phyloP scores from a whole-genome alignment of 2,329 filamentous ascomycete genomes.

The Clarireedia paspali region DNA sequence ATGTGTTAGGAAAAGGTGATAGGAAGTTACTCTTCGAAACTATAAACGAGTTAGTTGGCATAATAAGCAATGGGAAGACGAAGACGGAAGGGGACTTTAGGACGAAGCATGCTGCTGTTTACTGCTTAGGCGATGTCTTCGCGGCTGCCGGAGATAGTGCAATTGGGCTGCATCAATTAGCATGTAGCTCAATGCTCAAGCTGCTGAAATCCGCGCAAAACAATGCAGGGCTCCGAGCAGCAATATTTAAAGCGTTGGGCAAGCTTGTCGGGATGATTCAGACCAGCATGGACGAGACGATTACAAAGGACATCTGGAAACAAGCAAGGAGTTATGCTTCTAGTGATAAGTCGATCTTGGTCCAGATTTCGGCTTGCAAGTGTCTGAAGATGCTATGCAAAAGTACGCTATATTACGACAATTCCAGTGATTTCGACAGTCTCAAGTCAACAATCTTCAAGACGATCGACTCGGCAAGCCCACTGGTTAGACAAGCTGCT shows the following conservation, averaged over 20 bases:
- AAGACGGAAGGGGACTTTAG: conserved; percentile 69
- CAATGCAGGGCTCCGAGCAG: conserved; percentile 75
- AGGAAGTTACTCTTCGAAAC: conserved; percentile 90
- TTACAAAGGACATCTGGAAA: conserved; percentile 92
- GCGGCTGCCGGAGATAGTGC: conserved; percentile 90
- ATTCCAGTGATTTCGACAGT: conserved; percentile 83
- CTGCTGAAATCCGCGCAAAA: conserved; percentile 70
- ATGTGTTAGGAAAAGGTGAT: conserved; percentile 78
- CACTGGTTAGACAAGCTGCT: conserved; percentile 74
- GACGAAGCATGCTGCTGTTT: conserved; percentile 78
- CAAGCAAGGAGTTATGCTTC: conserved; percentile 70
- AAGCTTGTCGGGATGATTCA: conserved; percentile 72
- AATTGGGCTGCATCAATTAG: conserved; percentile 71
- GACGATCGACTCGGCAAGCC: conserved; percentile 68
- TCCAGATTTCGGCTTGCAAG: conserved; percentile 69
- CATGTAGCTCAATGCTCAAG: conserved; percentile 66
- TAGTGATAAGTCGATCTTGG: conserved; percentile 74
- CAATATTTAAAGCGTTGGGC: conserved; percentile 65
- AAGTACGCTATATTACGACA: conserved; percentile 75
- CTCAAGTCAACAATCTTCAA: conserved; percentile 79
- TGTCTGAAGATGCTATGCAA: conserved; percentile 69
- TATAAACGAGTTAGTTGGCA: conserved; percentile 74
- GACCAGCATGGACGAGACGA: conserved; percentile 70
- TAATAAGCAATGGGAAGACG: conserved; percentile 66
- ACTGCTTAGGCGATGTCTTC: conserved; percentile 83